Conservation (phyloP, 345 rosid species). For the Salix dunnii region DNA sequence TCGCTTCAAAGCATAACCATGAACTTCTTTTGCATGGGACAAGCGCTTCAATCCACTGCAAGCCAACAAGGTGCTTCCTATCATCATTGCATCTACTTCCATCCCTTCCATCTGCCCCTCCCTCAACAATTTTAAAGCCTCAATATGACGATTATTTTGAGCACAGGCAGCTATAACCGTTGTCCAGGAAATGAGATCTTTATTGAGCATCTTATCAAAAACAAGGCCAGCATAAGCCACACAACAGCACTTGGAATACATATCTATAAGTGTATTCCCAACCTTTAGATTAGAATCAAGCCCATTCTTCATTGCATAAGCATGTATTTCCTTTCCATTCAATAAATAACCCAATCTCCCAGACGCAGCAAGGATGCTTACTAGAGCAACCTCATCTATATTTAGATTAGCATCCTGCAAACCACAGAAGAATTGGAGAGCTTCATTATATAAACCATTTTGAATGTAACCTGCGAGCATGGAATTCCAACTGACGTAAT, state of each 20-base stretch:
- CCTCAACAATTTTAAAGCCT: constrained; percentile 49
- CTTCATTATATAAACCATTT: constrained; percentile 31
- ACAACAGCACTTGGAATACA: constrained; percentile 69
- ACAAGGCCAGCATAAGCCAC: constrained; percentile 49
- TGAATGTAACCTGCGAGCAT: constrained; percentile 46
- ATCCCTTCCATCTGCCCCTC: constrained; percentile 42
- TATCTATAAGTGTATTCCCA: constrained; percentile 70
- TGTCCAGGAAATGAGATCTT: constrained; percentile 84
- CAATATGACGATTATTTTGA: constrained; percentile 45
- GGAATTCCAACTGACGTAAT: constrained; percentile 16
- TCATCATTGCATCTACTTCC: constrained; percentile 59
- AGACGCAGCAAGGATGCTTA: constrained; percentile 49
- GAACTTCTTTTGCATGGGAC: constrained; percentile 55
- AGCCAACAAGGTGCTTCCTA: constrained; percentile 66
- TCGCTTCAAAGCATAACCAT: constrained; percentile 55
- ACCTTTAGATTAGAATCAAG: constrained; percentile 50
- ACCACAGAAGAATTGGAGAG: constrained; percentile 42
- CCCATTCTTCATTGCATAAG: constrained; percentile 57
- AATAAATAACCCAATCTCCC: constrained; percentile 56
- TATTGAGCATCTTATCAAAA: constrained; percentile 47
- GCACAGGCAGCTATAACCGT: constrained; percentile 69
- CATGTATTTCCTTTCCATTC: constrained; percentile 77
- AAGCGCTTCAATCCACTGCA: constrained; percentile 48
- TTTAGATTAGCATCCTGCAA: constrained; percentile 46
- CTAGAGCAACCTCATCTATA: constrained; percentile 55